Evolutionary conservation across 495 filamentous ascomycete genomes (phyloP).

Genomic region (Daldinia concentrica): DNA sequence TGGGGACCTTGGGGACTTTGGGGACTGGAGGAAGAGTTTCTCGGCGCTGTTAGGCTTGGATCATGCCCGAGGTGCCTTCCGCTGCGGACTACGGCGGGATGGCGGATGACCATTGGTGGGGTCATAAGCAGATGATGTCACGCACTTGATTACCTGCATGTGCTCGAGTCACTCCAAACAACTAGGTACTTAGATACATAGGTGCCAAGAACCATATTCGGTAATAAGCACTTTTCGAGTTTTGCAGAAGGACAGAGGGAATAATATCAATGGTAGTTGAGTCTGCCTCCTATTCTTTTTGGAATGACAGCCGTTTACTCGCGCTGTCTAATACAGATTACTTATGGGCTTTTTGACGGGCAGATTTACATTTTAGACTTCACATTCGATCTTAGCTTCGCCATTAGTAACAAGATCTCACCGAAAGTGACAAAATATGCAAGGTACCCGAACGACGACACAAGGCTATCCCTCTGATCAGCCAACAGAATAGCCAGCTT

Average conservation of each 20-base stretch:
- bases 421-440: conserved; percentile 29
- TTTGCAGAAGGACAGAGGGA: conserved; percentile 7
- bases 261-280: no score
- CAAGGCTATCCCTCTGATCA: conserved; percentile 6
- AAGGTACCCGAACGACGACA: conserved; percentile 28
- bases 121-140: conserved; percentile 40
- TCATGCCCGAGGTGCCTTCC: conserved; percentile 11
- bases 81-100: conserved; percentile 9
- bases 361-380: not conserved
- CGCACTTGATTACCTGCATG: conserved; percentile 41
- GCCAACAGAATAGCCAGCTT: not conserved
- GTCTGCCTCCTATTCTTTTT: not conserved
- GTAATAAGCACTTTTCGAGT: not conserved
- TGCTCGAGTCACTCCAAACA: not conserved
- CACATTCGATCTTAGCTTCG: not conserved
- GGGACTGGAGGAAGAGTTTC: not conserved
- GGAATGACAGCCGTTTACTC: not conserved
- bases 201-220: conserved; percentile 20
- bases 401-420: not conserved
- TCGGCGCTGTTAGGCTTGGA: conserved; percentile 8
- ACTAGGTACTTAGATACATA: conserved; percentile 14
- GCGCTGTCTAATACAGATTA: not conserved
- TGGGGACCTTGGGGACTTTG: no score
- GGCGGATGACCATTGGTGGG: conserved; percentile 39
- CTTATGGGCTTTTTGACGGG: not conserved